A percentile compares a stretch with the other conserved stretches of the same genome.
phyloP scores from a whole-genome alignment of 768 basidiomycete genomes.

The Agrocybe pediades region DNA sequence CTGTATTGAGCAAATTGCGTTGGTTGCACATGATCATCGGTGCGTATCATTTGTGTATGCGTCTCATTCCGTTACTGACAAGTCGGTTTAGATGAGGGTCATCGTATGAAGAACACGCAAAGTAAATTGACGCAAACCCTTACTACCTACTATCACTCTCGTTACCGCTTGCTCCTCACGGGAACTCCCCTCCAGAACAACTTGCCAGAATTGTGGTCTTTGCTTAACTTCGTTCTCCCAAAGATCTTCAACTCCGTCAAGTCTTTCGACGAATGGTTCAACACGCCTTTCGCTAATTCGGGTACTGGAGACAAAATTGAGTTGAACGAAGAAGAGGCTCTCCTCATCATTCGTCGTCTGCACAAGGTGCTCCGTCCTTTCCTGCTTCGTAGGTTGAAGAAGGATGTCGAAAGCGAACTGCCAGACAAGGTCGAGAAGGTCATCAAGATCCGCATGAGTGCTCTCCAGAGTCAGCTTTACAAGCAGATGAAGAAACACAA shows the following conservation, averaged over 20 bases:
- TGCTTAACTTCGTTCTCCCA: conserved; percentile 93
- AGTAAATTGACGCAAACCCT: conserved; percentile 86
- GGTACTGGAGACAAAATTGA: conserved; percentile 98
- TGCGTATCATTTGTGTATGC: conserved; percentile 30
- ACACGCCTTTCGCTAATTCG: conserved; percentile 98
- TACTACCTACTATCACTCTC: conserved; percentile 89
- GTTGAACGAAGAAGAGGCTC: conserved; percentile 98
- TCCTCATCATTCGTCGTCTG: conserved; percentile 94
- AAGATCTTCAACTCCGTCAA: conserved; percentile 99
- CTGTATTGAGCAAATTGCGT: conserved; percentile 83
- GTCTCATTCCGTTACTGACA: conserved; percentile 3
- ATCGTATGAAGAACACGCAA: conserved; percentile 97
- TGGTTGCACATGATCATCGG: conserved; percentile 99
- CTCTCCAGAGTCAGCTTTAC: conserved; percentile 88
- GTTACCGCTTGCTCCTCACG: conserved; percentile 91
- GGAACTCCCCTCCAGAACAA: conserved; percentile 98
- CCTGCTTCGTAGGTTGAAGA: conserved; percentile 89
- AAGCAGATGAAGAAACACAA: conserved; percentile 99
- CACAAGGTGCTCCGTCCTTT: conserved; percentile 97
- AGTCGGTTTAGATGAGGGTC: conserved; percentile 75
- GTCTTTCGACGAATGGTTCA: conserved; percentile 99
- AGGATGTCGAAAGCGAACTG: conserved; percentile 93
- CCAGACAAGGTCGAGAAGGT: conserved; percentile 99
- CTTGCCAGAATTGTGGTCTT: conserved; percentile 92
- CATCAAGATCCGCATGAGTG: conserved; percentile 94